phyloP scores from a whole-genome alignment of 2,329 filamentous ascomycete genomes.

The Tolypocladium guangdongense region DNA sequence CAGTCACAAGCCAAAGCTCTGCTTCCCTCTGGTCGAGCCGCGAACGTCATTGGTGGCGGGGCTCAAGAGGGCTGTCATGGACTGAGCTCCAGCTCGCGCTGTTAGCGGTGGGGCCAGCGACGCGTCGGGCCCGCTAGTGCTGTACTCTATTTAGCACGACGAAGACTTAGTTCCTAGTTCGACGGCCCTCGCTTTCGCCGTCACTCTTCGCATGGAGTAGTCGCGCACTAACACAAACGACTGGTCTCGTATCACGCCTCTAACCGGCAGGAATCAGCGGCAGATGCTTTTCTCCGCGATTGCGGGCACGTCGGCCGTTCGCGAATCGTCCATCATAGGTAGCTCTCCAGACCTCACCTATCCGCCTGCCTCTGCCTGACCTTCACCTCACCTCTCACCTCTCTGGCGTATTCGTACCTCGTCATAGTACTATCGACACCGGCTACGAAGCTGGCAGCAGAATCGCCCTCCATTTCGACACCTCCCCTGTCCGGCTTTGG shows the following conservation, averaged over 20 bases:
- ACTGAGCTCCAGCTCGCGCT: background rate
- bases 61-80: background rate
- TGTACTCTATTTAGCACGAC: background rate
- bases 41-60: background rate
- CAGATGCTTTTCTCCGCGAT: constrained; percentile 3
- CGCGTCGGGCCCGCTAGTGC: background rate
- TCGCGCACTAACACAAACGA: background rate
- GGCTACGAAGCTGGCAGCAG: background rate
- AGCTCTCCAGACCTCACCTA: background rate
- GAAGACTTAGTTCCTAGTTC: background rate
- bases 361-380: background rate
- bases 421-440: background rate
- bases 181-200: background rate
- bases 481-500: background rate
- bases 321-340: background rate
- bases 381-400: background rate
- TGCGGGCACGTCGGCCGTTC: constrained; percentile 1
- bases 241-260: background rate
- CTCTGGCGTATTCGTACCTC: background rate
- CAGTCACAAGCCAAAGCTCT: background rate
- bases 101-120: background rate
- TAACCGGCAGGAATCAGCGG: background rate
- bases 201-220: background rate
- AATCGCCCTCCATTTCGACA: background rate
- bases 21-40: background rate